Evolutionary conservation across 1,139 yeast species (phyloP).

Genomic region (Pichia inconspicua): DNA sequence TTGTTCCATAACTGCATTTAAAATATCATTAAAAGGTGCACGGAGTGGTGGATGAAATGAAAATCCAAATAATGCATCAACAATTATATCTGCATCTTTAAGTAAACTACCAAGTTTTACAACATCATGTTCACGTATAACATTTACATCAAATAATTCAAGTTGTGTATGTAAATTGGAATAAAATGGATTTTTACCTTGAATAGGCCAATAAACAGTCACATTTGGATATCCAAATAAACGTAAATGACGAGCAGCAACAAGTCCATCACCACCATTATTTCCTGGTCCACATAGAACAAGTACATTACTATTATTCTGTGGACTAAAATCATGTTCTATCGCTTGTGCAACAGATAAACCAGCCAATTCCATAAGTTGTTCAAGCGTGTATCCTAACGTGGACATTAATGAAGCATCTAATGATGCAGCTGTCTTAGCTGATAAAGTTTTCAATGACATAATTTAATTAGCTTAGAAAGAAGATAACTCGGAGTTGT

Average conservation of each 20-base stretch:
- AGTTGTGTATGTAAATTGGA: slow-evolving; percentile 49
- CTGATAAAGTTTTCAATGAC: slow-evolving; percentile 39
- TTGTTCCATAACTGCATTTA: slow-evolving; percentile 39
- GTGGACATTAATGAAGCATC: slow-evolving; percentile 85
- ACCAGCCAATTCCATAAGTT: slow-evolving; percentile 95
- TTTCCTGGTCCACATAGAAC: slow-evolving; percentile 92
- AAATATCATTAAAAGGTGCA: slow-evolving; percentile 61
- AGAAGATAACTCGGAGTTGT: background rate
- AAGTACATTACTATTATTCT: slow-evolving; percentile 39
- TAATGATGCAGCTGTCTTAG: slow-evolving; percentile 68
- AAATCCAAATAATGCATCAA: slow-evolving; percentile 89
- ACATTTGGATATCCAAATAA: slow-evolving; percentile 69
- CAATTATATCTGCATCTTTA: slow-evolving; percentile 36
- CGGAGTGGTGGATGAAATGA: slow-evolving; percentile 87
- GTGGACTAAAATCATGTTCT: slow-evolving; percentile 55
- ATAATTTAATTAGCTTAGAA: slow-evolving; percentile 6
- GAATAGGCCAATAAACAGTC: slow-evolving; percentile 58
- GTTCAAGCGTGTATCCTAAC: slow-evolving; percentile 76
- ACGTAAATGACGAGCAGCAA: slow-evolving; percentile 84
- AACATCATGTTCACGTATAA: slow-evolving; percentile 32
- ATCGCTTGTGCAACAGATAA: slow-evolving; percentile 88
- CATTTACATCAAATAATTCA: slow-evolving; percentile 43
- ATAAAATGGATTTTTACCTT: slow-evolving; percentile 41
- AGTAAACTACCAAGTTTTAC: slow-evolving; percentile 16
- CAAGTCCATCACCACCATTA: slow-evolving; percentile 95